phyloP scores from a whole-genome alignment of 345 rosid species.

The Eucalyptus erythrocorys region DNA sequence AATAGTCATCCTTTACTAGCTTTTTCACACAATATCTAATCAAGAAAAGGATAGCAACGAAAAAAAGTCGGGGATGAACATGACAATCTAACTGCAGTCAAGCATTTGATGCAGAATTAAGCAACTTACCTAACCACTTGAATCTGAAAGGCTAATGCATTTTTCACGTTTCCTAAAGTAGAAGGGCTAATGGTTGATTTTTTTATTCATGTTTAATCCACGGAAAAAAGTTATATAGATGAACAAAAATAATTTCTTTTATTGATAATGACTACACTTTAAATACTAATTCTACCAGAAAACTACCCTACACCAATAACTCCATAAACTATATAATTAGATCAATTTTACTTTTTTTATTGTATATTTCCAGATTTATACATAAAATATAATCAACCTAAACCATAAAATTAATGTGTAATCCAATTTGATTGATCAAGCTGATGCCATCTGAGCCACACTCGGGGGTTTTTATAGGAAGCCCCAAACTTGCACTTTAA shows the following conservation, averaged over 20 bases:
- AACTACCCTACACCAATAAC: not conserved
- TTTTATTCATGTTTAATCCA: not conserved
- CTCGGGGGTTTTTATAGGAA: not conserved
- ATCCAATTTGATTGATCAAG: not conserved
- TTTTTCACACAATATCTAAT: not conserved
- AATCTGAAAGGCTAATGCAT: not conserved
- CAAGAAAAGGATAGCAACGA: not conserved
- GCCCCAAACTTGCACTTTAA: not conserved
- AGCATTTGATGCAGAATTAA: not conserved
- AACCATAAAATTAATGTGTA: not conserved
- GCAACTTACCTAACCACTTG: not conserved
- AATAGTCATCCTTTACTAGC: not conserved
- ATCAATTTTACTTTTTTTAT: not conserved
- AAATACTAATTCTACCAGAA: not conserved
- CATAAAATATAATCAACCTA: not conserved
- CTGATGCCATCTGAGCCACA: not conserved
- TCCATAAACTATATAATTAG: not conserved
- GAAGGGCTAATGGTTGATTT: not conserved
- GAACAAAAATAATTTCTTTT: not conserved
- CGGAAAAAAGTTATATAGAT: no score
- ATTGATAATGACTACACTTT: not conserved
- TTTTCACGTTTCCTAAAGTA: not conserved
- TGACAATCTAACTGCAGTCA: not conserved
- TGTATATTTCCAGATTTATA: not conserved
- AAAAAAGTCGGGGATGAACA: not conserved